Conservation (phyloP, 176 grass and related monocot species). For the bread wheat (Triticum aestivum) region IWGSC_CS_RefSeq_v2.1 NC_057811.1:359898727-359899226, state of each 20-base stretch:
- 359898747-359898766: conserved; percentile 12
- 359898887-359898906: not conserved
- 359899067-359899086: not conserved
- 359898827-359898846: not conserved
- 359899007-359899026: not conserved
- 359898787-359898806: not conserved
- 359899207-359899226: conserved; percentile 71
- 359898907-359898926: not conserved
- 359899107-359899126: not conserved
- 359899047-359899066: not conserved
- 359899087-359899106: conserved; percentile 16
- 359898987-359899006: not conserved
- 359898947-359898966: conserved; percentile 4
- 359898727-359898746: conserved; percentile 1
- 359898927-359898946: conserved; percentile 1
- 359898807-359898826: not conserved
- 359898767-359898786: conserved; percentile 14
- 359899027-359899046: conserved; percentile 15
- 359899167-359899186: conserved; percentile 9
- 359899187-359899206: conserved; percentile 46
- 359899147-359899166: conserved; percentile 9
- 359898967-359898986: not conserved
- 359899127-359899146: not conserved
- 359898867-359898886: conserved; percentile 6
- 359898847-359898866: not conserved